Base-by-base conservation (phyloP, 2,329 filamentous ascomycete genomes). In the Fusarium sp. region DNA sequence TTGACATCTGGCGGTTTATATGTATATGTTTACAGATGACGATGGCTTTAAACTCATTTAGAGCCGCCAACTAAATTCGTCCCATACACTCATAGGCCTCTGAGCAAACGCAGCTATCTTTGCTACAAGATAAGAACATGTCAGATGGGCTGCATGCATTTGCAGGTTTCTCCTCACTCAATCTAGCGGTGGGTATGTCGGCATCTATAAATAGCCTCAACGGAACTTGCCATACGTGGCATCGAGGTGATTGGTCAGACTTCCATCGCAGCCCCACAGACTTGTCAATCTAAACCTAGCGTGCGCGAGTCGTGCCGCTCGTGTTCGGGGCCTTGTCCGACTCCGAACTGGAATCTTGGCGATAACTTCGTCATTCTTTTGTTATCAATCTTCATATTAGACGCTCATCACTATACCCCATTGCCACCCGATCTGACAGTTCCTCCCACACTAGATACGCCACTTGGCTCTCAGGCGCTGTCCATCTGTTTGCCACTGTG, bases 161-260 rank as follows among this genome's bases (percentile, higher is more conserved):
- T 11, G 11, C 5, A n/a, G 28, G n/a, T 18, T 31, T 48, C 45
- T 31, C 24, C 16, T 42, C 28, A 3, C 28, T 33, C 18, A 22
- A 45, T 45, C 30, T 45, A 31, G 24, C 50, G 33, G 50, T 36
- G 50, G 33, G 15, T 13, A 56, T 16, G 24, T 33, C 1, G 38
- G 20, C 9, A 56, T 33, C 54, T 56, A 56, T 56, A 56, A 56
- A 56, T 56, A 56, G 38, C 33, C 6, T 13, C 10, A 1, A 33
- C 18, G 38, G 38, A 56, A 45, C n/a, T 33, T 33, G 1, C n/a
- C 54, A 26, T 26, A 4, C 54, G 11, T 18, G 7, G 18, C 6
- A 14, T 4, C 1, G 3, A 10, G 1, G 2, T 2, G 7, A 56
- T 45, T 56, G 54, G 54, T 0, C 18, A 33, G 28, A 54, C n/a